Conservation (phyloP, 768 basidiomycete species). For the Mycena maculata region DNA sequence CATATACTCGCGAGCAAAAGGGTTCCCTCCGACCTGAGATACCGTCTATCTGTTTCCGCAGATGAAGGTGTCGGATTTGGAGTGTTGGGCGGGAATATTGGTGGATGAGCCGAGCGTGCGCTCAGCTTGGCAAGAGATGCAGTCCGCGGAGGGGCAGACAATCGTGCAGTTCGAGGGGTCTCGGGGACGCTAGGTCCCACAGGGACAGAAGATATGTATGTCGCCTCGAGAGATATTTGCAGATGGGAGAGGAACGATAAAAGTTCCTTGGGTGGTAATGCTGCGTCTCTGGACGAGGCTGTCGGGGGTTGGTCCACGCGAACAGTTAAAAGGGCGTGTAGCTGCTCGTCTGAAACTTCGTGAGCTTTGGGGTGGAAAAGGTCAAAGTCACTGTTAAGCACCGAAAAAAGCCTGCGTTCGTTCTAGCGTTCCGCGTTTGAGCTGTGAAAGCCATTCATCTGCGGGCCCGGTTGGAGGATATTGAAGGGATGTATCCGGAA, state of each 20-base stretch:
- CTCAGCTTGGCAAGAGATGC: slow-evolving; percentile 56
- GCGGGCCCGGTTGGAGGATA: slow-evolving; percentile 61
- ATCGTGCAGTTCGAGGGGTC: slow-evolving; percentile 50
- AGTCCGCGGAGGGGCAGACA: slow-evolving; percentile 66
- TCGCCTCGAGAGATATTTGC: slow-evolving; percentile 84
- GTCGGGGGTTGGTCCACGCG: slow-evolving; percentile 71
- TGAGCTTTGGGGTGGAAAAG: slow-evolving; percentile 10
- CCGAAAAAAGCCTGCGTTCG: slow-evolving; percentile 82
- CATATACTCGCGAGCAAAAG: slow-evolving; percentile 77
- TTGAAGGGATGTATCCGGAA: slow-evolving; percentile 72
- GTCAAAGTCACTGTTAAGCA: slow-evolving; percentile 46
- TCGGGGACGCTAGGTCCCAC: slow-evolving; percentile 43
- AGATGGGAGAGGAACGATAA: slow-evolving; percentile 74
- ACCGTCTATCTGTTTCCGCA: slow-evolving; percentile 77
- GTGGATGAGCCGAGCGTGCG: slow-evolving; percentile 61
- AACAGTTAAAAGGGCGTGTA: slow-evolving; percentile 60
- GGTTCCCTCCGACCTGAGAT: slow-evolving; percentile 83
- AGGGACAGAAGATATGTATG: slow-evolving; percentile 73
- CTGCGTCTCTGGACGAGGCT: slow-evolving; percentile 48
- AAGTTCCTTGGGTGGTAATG: slow-evolving; percentile 57
- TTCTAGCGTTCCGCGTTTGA: slow-evolving; percentile 58
- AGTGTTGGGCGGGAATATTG: slow-evolving; percentile 84
- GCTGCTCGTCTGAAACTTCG: slow-evolving; percentile 63
- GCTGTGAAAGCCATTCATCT: slow-evolving; percentile 67
- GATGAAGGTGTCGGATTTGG: slow-evolving; percentile 87